Conservation (phyloP, 257 asterid genomes). For the Ligustrum vulgare region DNA sequence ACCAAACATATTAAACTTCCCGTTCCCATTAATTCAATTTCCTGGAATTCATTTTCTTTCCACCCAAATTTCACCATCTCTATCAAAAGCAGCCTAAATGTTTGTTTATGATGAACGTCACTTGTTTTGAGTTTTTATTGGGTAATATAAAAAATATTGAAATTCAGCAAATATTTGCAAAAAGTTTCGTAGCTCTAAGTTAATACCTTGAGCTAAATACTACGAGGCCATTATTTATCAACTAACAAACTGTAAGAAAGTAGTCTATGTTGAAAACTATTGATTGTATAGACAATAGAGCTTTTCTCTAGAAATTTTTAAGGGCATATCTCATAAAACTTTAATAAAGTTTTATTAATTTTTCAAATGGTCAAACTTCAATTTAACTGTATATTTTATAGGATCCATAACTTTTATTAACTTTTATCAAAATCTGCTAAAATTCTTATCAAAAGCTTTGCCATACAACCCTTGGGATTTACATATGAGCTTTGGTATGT, state of each 20-base stretch:
- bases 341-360: no score
- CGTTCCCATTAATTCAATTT: no score
- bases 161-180: not conserved
- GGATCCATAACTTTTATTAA: no score
- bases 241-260: not conserved
- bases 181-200: not conserved
- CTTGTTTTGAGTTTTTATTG: not conserved
- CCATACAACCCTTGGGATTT: not conserved
- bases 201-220: not conserved
- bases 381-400: no score
- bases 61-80: no score
- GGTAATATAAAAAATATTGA: not conserved
- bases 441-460: no score
- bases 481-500: not conserved
- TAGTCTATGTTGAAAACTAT: not conserved
- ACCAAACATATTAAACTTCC: no score
- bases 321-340: no score
- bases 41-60: no score
- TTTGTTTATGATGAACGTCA: not conserved
- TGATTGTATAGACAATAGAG: not conserved
- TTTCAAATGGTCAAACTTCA: no score
- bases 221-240: not conserved
- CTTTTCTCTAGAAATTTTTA: not conserved
- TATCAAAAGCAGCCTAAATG: no score
- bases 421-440: no score